Base-by-base conservation (phyloP, 2,329 filamentous ascomycete genomes). In the Microsporum ferrugineum region DNA sequence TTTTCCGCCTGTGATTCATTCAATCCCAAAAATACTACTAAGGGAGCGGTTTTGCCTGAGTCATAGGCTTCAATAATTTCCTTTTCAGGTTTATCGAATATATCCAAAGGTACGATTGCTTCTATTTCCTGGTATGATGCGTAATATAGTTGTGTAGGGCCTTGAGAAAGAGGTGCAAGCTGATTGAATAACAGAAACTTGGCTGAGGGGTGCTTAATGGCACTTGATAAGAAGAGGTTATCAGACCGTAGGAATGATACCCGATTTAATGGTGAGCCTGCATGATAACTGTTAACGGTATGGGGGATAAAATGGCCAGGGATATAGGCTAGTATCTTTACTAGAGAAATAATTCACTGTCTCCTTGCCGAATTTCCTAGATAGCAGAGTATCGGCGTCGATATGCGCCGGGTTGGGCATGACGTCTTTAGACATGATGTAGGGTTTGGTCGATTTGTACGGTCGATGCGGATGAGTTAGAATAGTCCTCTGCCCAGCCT, bases 21-120 rank as follows among this genome's bases (percentile, higher is more conserved):
- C 56, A 96, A 75, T 0, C 92, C 92, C 33, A 97, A 77, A 71
- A 97, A 96, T 59, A 97, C 79, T 58, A 96, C 78, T 64, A 89
- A 81, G 2, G 91, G 87, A 23, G 79, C 74, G 14, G 84, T 84
- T 60, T 82, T 77, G 3, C 79, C 77, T 34, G 89, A 95, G 75
- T 96, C 86, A 73, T 86, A 96, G 36, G 80, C 77, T 68, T 83
- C 82, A 63, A 95, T 80, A 66, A 86, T 71, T 53, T 94, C 85
- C 66, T 86, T 84, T 71, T 97, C 92, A 1, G 80, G 79, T 66
- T 81, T 80, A 23, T 78, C 79, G 72, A 91, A 96, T 0, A 87
- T 85, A 60, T 89, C 83, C 1, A 80, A 69, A 0, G 89, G 88
- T 23, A 94, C 84, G 45, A 97, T 75, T 6, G 82, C 72, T 66